phyloP scores from a whole-genome alignment of 73 alveolate species.

The Diophrys sp. region DNA sequence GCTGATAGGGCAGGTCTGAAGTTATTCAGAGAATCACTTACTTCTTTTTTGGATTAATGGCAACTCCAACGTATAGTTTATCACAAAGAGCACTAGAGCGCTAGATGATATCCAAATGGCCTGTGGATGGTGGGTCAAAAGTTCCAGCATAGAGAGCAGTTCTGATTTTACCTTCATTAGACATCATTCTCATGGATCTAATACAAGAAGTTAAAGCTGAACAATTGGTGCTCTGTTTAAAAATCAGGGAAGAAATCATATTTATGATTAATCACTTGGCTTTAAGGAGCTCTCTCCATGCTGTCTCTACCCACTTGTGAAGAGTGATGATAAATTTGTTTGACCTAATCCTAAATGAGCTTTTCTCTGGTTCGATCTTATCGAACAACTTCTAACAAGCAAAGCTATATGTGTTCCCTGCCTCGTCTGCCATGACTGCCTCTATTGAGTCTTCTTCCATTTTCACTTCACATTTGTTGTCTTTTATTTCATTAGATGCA shows the following conservation, averaged over 20 bases:
- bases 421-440: constrained; percentile 39
- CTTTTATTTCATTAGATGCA: constrained; percentile 26
- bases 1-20: neutral
- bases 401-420: constrained; percentile 23
- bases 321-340: constrained; percentile 37
- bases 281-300: constrained; percentile 52
- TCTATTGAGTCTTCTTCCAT: constrained; percentile 32
- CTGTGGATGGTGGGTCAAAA: constrained; percentile 62
- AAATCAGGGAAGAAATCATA: no score
- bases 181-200: no score
- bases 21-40: constrained; percentile 6
- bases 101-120: constrained; percentile 53
- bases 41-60: constrained; percentile 26
- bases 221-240: no score
- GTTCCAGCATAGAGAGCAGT: constrained; percentile 57
- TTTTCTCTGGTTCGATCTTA: constrained; percentile 63
- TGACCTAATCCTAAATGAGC: constrained; percentile 25
- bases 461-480: constrained; percentile 41
- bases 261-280: neutral
- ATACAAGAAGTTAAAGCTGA: no score
- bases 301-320: constrained; percentile 58
- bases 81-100: constrained; percentile 49
- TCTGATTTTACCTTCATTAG: no score
- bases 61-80: constrained; percentile 39
- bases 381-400: constrained; percentile 33